phyloP scores from a whole-genome alignment of 208 protist genomes.

The Trichomonas gallinae region DNA sequence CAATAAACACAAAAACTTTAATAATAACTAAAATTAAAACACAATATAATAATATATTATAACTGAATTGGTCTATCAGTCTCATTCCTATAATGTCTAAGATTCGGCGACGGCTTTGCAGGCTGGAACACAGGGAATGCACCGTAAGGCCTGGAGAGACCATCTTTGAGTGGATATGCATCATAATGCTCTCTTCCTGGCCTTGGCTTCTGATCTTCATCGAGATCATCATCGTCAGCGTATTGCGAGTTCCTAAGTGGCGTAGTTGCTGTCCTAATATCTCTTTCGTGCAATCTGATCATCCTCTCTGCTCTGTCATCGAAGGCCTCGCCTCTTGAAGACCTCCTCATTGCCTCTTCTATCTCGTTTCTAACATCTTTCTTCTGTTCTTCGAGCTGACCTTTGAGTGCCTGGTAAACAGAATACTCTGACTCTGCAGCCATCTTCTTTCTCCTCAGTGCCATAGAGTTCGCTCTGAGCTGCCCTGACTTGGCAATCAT shows the following conservation, averaged over 20 bases:
- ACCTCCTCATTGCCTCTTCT: neutral
- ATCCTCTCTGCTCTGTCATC: conserved; percentile 2
- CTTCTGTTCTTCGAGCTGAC: conserved; percentile 5
- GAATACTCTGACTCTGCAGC: neutral
- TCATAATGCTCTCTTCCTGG: neutral
- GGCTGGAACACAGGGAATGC: neutral
- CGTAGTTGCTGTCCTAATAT: neutral
- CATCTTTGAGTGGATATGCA: neutral
- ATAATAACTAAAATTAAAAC: neutral
- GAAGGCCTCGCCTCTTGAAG: neutral
- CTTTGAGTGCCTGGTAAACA: neutral
- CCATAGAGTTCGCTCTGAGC: neutral
- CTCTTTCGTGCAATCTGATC: neutral
- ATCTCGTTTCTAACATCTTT: neutral
- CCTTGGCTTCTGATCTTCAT: neutral
- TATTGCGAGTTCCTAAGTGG: neutral
- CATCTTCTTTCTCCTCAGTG: conserved; percentile 5
- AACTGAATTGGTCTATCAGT: neutral
- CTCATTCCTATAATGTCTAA: conserved; percentile 13
- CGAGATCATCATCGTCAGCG: neutral
- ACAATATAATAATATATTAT: conserved; percentile 3
- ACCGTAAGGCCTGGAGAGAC: neutral
- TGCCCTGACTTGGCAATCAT: neutral
- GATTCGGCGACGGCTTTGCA: neutral
- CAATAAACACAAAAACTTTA: neutral